phyloP scores from a whole-genome alignment of 2,329 filamentous ascomycete species.

The Pseudocercospora ulei region DNA sequence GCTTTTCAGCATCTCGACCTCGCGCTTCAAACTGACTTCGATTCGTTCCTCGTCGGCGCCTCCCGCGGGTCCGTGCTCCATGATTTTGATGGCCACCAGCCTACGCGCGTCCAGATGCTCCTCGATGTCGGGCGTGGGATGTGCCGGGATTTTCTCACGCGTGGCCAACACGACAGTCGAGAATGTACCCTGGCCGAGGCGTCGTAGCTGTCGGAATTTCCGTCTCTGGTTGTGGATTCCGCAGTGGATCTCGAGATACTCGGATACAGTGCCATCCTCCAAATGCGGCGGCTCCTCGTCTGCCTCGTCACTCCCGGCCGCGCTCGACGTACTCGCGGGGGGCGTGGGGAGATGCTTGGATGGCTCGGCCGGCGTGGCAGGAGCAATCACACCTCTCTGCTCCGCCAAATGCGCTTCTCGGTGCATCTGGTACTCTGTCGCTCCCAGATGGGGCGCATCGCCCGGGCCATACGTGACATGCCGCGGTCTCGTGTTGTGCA shows the following conservation, averaged over 20 bases:
- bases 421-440: conserved; percentile 48
- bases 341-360: conserved; percentile 56
- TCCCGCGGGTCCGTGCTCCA: conserved; percentile 86
- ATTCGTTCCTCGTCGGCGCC: conserved; percentile 87
- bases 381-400: conserved; percentile 62
- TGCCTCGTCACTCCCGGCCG: conserved; percentile 48
- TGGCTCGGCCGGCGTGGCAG: conserved; percentile 20
- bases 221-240: conserved; percentile 61
- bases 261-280: conserved; percentile 34
- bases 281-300: conserved; percentile 34
- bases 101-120: conserved; percentile 56
- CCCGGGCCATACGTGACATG: conserved; percentile 60
- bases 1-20: conserved; percentile 84
- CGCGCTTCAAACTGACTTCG: conserved; percentile 85
- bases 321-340: conserved; percentile 60
- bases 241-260: conserved; percentile 42
- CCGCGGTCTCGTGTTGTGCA: conserved; percentile 56
- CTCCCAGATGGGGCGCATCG: conserved; percentile 44
- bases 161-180: conserved; percentile 89
- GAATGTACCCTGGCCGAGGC: conserved; percentile 87
- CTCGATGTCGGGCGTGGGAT: conserved; percentile 38
- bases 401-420: conserved; percentile 74
- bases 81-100: conserved; percentile 87
- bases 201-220: conserved; percentile 69
- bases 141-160: conserved; percentile 51